Conservation (phyloP, 768 basidiomycete genomes). For the Collybia nuda region DNA sequence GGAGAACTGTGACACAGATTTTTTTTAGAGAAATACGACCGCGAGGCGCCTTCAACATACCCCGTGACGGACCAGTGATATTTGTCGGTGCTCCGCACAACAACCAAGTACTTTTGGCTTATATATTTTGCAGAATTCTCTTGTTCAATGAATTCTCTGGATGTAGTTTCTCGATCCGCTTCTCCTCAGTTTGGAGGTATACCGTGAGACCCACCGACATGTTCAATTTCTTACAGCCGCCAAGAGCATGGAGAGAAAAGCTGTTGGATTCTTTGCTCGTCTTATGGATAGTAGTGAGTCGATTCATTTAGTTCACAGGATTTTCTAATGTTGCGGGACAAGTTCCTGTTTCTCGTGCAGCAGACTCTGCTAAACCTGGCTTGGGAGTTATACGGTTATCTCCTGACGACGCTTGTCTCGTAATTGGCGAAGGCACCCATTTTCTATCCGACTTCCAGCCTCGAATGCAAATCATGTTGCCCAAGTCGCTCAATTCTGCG, state of each 20-base stretch:
- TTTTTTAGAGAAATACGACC: conserved; percentile 97
- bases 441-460: conserved; percentile 76
- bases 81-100: conserved; percentile 92
- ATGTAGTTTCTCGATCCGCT: conserved; percentile 89
- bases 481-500: conserved; percentile 73
- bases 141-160: conserved; percentile 13
- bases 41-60: conserved; percentile 93
- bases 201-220: conserved; percentile 77
- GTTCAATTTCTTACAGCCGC: conserved; percentile 90
- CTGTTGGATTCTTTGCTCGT: conserved; percentile 78
- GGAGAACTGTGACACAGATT: conserved; percentile 83
- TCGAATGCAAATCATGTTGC: conserved; percentile 84
- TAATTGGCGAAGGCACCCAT: conserved; percentile 78
- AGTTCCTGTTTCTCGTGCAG: conserved; percentile 95
- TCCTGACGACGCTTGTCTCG: conserved; percentile 72
- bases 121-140: background rate
- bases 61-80: conserved; percentile 85
- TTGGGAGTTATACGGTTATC: conserved; percentile 72
- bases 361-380: conserved; percentile 79
- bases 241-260: conserved; percentile 78
- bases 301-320: background rate
- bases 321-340: conserved; percentile 9
- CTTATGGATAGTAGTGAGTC: conserved; percentile 85
- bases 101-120: conserved; percentile 64
- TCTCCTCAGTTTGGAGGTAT: conserved; percentile 80